Conservation (phyloP, 495 filamentous ascomycete species). For the Xylaria cubensis region DNA sequence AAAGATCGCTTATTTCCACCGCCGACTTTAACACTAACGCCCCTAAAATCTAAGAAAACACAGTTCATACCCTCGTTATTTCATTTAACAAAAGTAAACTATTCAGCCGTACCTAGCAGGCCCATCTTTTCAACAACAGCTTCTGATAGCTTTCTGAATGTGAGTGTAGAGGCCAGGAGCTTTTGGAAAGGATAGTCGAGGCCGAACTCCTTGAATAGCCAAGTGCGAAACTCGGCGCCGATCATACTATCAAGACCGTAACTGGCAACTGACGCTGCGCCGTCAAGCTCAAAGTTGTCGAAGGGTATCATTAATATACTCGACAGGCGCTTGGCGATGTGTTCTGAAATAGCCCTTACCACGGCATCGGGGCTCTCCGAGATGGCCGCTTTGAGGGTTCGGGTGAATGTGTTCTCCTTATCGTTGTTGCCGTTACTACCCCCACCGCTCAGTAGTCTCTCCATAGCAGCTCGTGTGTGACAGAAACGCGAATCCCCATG, state of each 20-base stretch:
- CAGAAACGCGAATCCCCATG: conserved; percentile 27
- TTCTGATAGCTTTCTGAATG: conserved; percentile 14
- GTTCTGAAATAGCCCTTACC: conserved; percentile 17
- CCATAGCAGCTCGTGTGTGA: conserved; percentile 19
- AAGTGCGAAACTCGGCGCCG: conserved; percentile 49
- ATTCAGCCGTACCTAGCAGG: background rate
- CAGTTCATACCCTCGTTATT: background rate
- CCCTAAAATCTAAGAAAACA: background rate
- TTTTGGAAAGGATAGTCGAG: conserved; percentile 47
- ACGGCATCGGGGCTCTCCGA: conserved; percentile 23
- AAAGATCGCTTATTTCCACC: background rate
- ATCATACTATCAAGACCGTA: conserved; percentile 57
- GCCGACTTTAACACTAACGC: background rate
- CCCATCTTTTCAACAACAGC: conserved; percentile 16
- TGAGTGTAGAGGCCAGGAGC: conserved; percentile 33
- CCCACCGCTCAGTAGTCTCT: conserved; percentile 1
- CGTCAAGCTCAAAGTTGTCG: conserved; percentile 31
- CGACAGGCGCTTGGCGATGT: conserved; percentile 37
- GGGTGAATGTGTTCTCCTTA: background rate
- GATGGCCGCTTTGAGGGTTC: conserved; percentile 1
- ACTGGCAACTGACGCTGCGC: conserved; percentile 34
- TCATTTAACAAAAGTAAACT: background rate
- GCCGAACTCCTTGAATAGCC: conserved; percentile 49
- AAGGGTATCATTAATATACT: conserved; percentile 39
- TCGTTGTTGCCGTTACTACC: background rate